Evolutionary conservation across 2,329 filamentous ascomycete species (phyloP).

Genomic region (Neopestalotiopsis clavispora): DNA sequence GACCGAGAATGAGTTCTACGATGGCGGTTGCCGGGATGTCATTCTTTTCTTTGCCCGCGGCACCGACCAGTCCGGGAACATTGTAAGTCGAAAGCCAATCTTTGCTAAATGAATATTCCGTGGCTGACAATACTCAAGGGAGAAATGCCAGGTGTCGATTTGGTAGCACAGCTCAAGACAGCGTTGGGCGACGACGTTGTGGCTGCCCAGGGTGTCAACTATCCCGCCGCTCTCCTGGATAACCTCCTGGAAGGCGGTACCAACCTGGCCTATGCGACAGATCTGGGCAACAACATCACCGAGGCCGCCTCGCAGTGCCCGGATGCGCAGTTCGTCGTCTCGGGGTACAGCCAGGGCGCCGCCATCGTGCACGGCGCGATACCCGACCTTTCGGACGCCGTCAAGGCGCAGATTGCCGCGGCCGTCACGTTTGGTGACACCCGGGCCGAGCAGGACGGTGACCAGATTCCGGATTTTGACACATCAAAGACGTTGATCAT

Average conservation of each 20-base stretch:
- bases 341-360: constrained; percentile 36
- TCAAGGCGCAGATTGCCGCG: constrained; percentile 33
- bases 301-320: constrained; percentile 37
- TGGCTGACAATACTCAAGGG: constrained; percentile 22
- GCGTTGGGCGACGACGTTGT: constrained; percentile 22
- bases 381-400: constrained; percentile 36
- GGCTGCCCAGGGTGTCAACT: constrained; percentile 25
- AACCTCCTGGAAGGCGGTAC: constrained; percentile 36
- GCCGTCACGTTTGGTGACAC: constrained; percentile 38
- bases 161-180: constrained; percentile 28
- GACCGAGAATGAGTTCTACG: constrained; percentile 40
- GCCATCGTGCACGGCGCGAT: constrained; percentile 38
- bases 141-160: constrained; percentile 31
- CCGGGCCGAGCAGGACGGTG: constrained; percentile 33
- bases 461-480: constrained; percentile 34
- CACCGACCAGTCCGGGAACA: constrained; percentile 43
- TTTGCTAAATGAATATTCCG: background rate
- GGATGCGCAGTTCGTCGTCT: constrained; percentile 37
- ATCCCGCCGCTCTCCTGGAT: constrained; percentile 32
- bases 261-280: constrained; percentile 29
- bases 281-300: constrained; percentile 34
- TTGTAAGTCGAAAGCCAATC: constrained; percentile 30
- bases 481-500: constrained; percentile 41
- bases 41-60: constrained; percentile 47
- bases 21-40: constrained; percentile 39